Conservation (phyloP, 2,329 filamentous ascomycete species). For the Talaromyces sp. region DNA sequence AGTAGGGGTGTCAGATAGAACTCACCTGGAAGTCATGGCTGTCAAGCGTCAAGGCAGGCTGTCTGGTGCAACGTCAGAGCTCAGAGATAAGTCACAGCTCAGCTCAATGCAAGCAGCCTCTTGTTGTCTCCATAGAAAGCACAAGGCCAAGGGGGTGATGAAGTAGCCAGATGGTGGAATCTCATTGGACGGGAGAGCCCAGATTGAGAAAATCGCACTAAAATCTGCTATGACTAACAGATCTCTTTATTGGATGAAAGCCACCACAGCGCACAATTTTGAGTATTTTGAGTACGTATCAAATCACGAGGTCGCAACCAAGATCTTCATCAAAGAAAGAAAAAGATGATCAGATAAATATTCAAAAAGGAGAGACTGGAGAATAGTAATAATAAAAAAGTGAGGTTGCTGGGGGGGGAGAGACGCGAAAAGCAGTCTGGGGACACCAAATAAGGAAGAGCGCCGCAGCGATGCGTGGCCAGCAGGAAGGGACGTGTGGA, state of each 20-base stretch:
- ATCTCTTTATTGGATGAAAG: slow-evolving; percentile 13
- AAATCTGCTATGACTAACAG: slow-evolving; percentile 10
- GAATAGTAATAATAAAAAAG: background rate
- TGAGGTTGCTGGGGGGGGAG: background rate
- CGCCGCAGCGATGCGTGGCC: slow-evolving; percentile 14
- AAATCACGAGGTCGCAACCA: background rate
- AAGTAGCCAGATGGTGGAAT: slow-evolving; percentile 14
- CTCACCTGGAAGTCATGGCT: slow-evolving; percentile 46
- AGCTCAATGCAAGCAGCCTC: background rate
- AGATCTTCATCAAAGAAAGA: background rate
- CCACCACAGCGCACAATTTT: slow-evolving; percentile 4
- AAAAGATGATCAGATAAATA: background rate
- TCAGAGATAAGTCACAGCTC: background rate
- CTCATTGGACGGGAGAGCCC: slow-evolving; percentile 6
- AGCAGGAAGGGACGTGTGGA: slow-evolving; percentile 38
- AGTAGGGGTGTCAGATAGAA: slow-evolving; percentile 12
- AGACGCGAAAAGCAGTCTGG: slow-evolving; percentile 9
- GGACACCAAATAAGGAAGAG: slow-evolving; percentile 14
- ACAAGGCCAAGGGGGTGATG: background rate
- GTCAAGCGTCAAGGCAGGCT: background rate
- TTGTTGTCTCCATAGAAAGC: slow-evolving; percentile 6
- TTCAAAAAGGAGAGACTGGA: background rate
- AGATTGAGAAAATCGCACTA: slow-evolving; percentile 8
- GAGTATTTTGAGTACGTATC: background rate
- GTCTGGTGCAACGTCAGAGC: background rate